Evolutionary conservation across 768 basidiomycete genomes (phyloP), one percentile per base, ranked within the genome.

Genomic region (Lactarius indigo): DNA sequence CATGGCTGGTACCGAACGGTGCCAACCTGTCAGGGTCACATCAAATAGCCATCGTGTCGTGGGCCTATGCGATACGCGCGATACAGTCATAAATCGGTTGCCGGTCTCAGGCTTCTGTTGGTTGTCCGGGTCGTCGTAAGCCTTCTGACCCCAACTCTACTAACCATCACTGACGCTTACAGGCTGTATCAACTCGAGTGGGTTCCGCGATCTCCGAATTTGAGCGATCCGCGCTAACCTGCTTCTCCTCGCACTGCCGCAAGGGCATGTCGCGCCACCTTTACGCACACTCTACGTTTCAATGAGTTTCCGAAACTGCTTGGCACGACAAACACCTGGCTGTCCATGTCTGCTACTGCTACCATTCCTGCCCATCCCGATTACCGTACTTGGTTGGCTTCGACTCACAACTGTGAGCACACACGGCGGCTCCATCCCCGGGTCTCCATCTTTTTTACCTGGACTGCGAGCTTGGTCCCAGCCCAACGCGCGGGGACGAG

Each of bases 391-490:
- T 50, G 10, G 9, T 5, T 50, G n/a, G 7, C 42, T 44, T n/a
- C 42, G 20, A 10, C 20, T 17, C 18, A 8, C 42, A 42, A 42
- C 42, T 42, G 20, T 20, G 42, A 39, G 15, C 15, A 39, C 15
- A 39, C 37, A 39, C 37, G 42, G 20, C 8, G 42, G 42, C 18
- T 26, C 23, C 5, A 26, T 90, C 69, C 66, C 71, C 23, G 57
- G 74, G 2, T 65, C 73, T 12, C 31, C 35, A 37, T 37, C 35
- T 37, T 37, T 3, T 37, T 35, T 35, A 35, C 70, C 73, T 79
- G 28, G 74, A 73, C 35, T 82, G 88, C n/a, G 90, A 90, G 70
- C 78, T 72, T 6, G 68, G 44, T 18, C 74, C 10, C 80, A 91
- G 33, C 87, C 87, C 1, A 76, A 77, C 17, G 77, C 74, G 0